Conservation (phyloP, 2,329 filamentous ascomycete genomes). For the Cladophialophora chaetospira region DNA sequence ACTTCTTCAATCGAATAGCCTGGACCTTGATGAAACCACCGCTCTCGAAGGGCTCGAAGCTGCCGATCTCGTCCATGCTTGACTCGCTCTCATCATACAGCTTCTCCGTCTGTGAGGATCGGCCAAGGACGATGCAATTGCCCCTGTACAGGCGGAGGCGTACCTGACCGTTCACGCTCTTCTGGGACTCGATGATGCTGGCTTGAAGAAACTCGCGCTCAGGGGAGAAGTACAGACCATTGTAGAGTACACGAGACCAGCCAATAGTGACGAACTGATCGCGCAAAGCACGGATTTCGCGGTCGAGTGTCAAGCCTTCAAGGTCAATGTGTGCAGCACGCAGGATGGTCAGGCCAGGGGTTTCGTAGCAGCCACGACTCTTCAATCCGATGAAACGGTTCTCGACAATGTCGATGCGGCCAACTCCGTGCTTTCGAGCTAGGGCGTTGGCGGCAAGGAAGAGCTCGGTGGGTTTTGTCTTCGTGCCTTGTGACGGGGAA, state of each 20-base stretch:
- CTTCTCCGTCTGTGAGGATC: slow-evolving; percentile 66
- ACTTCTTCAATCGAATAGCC: slow-evolving; percentile 48
- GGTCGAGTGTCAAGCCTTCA: slow-evolving; percentile 68
- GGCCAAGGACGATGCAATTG: slow-evolving; percentile 59
- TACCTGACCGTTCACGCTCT: slow-evolving; percentile 63
- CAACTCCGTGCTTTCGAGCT: slow-evolving; percentile 64
- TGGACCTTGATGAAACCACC: slow-evolving; percentile 60
- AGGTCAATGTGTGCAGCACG: slow-evolving; percentile 62
- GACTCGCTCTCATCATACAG: slow-evolving; percentile 67
- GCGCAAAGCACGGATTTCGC: slow-evolving; percentile 67
- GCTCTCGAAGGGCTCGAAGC: slow-evolving; percentile 67
- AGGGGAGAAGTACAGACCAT: slow-evolving; percentile 64
- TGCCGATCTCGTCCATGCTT: slow-evolving; percentile 70
- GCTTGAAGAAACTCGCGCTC: slow-evolving; percentile 72
- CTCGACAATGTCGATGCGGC: slow-evolving; percentile 74
- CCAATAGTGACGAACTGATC: slow-evolving; percentile 70
- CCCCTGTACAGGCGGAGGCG: slow-evolving; percentile 69
- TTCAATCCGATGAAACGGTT: slow-evolving; percentile 80
- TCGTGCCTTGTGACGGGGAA: slow-evolving; percentile 59
- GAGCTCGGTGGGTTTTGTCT: slow-evolving; percentile 70
- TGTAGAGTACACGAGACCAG: slow-evolving; percentile 42
- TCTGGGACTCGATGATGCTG: slow-evolving; percentile 62
- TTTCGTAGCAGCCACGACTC: slow-evolving; percentile 77
- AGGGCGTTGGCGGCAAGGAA: slow-evolving; percentile 62
- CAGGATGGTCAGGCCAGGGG: slow-evolving; percentile 51